These are phyloP conservation scores for Tolypocladium tropicale DNA, from an alignment of 2,329 filamentous ascomycete species.

Conservation along the genomic window DNA sequence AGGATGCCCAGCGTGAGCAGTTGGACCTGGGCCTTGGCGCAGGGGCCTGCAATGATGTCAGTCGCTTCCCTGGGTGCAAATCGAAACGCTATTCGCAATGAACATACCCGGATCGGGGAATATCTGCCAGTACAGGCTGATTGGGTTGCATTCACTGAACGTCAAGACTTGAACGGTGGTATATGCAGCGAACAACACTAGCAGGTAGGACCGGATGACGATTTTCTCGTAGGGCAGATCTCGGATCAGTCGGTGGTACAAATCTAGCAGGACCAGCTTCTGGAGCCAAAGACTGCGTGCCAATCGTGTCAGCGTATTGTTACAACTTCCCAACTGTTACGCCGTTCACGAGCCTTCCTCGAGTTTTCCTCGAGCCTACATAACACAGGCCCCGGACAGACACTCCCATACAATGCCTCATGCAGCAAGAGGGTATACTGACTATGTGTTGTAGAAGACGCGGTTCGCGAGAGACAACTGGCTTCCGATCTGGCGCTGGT, in stretches of 20 bases:
- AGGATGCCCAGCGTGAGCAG: constrained; percentile 20
- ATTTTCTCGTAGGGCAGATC: constrained; percentile 13
- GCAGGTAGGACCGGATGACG: constrained; percentile 14
- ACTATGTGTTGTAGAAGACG: constrained; percentile 23
- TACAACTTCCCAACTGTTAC: too few species aligned
- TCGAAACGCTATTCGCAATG: not conserved
- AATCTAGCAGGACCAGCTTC: constrained; percentile 16
- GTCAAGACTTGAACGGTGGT: constrained; percentile 20
- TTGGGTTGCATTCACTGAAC: constrained; percentile 30
- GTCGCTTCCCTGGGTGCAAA: too few species aligned
- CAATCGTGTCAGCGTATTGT: too few species aligned
- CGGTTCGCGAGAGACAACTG: constrained; percentile 21
- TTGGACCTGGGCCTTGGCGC: constrained; percentile 19
- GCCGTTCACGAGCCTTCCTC: too few species aligned
- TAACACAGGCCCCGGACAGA: too few species aligned
- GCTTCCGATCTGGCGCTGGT: constrained; percentile 21
- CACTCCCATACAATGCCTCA: too few species aligned
- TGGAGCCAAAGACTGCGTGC: constrained; percentile 19
- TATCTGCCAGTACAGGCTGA: constrained; percentile 47
- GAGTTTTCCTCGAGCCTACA: too few species aligned
- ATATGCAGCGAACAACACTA: constrained; percentile 18
- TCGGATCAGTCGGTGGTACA: constrained; percentile 13
- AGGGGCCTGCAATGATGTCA: constrained; percentile 13
- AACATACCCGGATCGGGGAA: constrained; percentile 25
- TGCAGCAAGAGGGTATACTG: too few species aligned